phyloP scores from a whole-genome alignment of 164 flowering plant species.

The Aristolochia contorta region DNA sequence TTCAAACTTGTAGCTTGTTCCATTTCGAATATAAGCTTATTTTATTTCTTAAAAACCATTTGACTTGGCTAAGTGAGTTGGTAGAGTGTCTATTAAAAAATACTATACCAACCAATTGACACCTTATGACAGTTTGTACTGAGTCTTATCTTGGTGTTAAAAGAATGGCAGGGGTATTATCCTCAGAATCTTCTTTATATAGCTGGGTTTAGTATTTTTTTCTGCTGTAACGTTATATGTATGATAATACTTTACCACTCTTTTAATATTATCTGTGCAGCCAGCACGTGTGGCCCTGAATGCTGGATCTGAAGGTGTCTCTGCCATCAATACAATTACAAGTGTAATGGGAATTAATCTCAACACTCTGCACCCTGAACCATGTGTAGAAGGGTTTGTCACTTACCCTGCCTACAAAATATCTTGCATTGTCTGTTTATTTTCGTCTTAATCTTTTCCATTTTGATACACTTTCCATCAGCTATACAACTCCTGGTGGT shows the following conservation, averaged over 20 bases:
- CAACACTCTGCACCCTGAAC: slow-evolving; percentile 80
- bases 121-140: too few species aligned
- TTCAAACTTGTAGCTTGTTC: too few species aligned
- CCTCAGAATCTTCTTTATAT: too few species aligned
- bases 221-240: background rate
- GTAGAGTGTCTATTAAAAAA: too few species aligned
- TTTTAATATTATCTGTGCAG: slow-evolving; percentile 24
- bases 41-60: too few species aligned
- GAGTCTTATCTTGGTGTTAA: too few species aligned
- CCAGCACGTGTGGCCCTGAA: slow-evolving; percentile 77
- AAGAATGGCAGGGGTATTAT: too few species aligned
- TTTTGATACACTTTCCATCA: slow-evolving; percentile 14
- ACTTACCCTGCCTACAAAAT: slow-evolving; percentile 5
- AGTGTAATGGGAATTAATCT: slow-evolving; percentile 99
- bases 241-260: background rate
- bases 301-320: slow-evolving; percentile 83
- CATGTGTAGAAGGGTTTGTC: slow-evolving; percentile 95
- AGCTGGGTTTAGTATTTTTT: too few species aligned
- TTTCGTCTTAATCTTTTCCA: background rate
- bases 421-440: background rate
- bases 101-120: too few species aligned
- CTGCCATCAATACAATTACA: slow-evolving; percentile 96
- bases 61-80: too few species aligned
- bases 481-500: slow-evolving; percentile 98
- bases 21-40: too few species aligned